Evolutionary conservation across 352 stramenopile genomes (phyloP).

Genomic region (Pythium myriotylum): DNA sequence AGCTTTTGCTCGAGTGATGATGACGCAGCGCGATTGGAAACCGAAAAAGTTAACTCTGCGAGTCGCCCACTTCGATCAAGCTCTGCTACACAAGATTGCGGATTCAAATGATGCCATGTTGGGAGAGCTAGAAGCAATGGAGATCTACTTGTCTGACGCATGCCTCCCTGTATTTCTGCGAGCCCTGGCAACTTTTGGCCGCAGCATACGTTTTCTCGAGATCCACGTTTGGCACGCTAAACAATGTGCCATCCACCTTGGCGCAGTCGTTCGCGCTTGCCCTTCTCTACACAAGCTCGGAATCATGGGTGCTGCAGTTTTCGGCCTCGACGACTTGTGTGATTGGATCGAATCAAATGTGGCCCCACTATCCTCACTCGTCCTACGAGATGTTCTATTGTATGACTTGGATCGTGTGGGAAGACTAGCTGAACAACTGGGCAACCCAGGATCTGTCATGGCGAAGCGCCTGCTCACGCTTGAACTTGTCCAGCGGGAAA

Average conservation of each 20-base stretch:
- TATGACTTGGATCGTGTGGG: no score
- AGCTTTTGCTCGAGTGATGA: neutral
- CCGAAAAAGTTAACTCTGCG: conserved; percentile 3
- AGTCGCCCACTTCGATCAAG: neutral
- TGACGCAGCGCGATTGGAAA: neutral
- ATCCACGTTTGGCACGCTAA: neutral
- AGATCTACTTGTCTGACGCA: neutral
- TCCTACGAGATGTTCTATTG: no score
- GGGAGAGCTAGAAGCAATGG: neutral
- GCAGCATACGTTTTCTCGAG: neutral
- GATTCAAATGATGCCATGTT: neutral
- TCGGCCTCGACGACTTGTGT: neutral
- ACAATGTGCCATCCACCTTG: neutral
- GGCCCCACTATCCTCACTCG: no score
- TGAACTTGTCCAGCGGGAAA: no score
- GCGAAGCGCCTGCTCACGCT: no score
- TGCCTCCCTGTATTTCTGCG: neutral
- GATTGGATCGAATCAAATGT: no score
- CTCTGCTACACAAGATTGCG: neutral
- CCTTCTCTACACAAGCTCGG: neutral
- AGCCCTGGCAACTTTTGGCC: neutral
- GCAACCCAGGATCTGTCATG: no score
- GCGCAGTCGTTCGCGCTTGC: neutral
- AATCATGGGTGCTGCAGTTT: neutral
- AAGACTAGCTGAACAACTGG: no score